Base-by-base conservation (phyloP, 768 basidiomycete genomes). In the Lactarius trivialis region DNA sequence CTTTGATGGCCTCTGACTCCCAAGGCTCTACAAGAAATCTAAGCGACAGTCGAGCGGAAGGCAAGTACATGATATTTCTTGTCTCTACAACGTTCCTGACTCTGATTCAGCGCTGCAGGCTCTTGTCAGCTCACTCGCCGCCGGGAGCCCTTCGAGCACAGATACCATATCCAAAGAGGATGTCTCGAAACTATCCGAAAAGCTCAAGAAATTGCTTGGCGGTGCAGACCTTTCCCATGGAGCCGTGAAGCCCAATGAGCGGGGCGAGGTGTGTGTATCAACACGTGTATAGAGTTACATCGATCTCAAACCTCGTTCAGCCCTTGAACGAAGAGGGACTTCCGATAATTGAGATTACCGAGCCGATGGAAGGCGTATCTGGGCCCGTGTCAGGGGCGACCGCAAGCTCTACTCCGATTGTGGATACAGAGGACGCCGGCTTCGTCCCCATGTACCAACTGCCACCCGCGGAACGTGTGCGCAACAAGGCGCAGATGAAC, bases 331-430 rank as follows among this genome's bases (percentile, higher is more conserved):
- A 90, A 68, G 89, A 92, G 53, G 89, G 88, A 3, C 80, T 89
- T 41, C 89, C 89, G 12, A 86, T 92, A 64, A 77, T 91, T 63
- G 90, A 92, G 39, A 85, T 92, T 60, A 80, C 79, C 33, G 90
- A 92, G 69, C 83, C 83, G 21, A 55, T 58, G 37, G 49, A 59
- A 37, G 32, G 30, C n/a, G 30, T 24, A 3, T 24, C 45, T 15
- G 68, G 79, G 4, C 55, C 73, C 17, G 69, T 68, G 2, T 51
- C 69, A 32, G 56, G 61, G n/a, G 39, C 61, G 26, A 55, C 51
- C 17, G 21, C 52, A 7, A 34, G 45, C 19, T 14, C 52, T 19
- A n/a, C 9, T 17, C 33, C 43, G 34, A 33, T n/a, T 9, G 61
- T 24, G 30, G 65, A 67, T n/a, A 57, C 70, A 39, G 75, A 78